Base-by-base conservation (phyloP, 208 protist genomes). In the Acanthamoeba divionensis region DNA sequence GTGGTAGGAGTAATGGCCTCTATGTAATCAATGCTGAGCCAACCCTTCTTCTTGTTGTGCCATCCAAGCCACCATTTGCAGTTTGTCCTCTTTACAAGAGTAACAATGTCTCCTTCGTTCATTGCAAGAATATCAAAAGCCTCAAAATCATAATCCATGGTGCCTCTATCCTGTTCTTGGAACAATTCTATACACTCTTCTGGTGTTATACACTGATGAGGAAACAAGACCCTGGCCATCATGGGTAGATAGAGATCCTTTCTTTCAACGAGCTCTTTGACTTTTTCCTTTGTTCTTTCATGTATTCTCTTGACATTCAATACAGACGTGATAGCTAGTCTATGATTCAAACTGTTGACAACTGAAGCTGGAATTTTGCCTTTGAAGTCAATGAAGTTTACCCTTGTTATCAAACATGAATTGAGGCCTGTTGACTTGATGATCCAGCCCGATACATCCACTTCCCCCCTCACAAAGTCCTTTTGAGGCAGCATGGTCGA, bases 1-100 rank as follows among this genome's bases (percentile, higher is more conserved):
- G 52, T 7, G 10, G 66, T 75, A 21, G 66, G 66, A 38, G 26
- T n/a, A 26, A 75, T 75, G 10, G 66, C 41, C 41, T 75, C 66
- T 38, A 83, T 83, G 31, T 83, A 83, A 26, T 83, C 73, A 52
- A 83, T 83, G 73, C 41, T 54, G 26, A 83, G 18, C 45, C 55
- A n/a, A 3, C 73, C 73, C n/a, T 31, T 13, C 29, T 10, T 18
- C 5, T 52, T 29, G 48, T 83, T 83, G 50, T 83, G 48, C 21
- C 55, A 83, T 1, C 73, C 73, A 29, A 38, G 21, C 73, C 73
- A 48, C 13, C 5, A 2, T 24, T 33, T 15, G 13, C 73, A 31
- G 38, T 29, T 2, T 24, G 52, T 26, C 66, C 18, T 75, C 66
- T 50, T 75, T 38, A 75, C 66, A 45, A 75, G 18, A 45, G 66